Percentiles rank a stretch among this genome's conserved stretches.
phyloP scores from a whole-genome alignment of 441 rosid genomes.

The Flueggea neowawraea region DNA sequence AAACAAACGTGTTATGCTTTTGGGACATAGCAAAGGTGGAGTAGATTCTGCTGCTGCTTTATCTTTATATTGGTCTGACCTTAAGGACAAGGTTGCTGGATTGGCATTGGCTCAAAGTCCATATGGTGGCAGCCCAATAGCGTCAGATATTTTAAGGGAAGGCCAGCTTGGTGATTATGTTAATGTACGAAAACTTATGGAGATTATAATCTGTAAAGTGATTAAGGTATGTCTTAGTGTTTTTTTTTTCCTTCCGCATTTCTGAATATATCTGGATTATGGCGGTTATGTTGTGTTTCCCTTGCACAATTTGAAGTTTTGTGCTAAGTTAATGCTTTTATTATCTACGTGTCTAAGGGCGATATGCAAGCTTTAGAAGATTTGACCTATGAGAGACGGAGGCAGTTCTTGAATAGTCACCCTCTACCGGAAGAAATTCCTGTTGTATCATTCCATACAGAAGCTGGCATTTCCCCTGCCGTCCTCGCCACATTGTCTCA shows the following conservation, averaged over 20 bases:
- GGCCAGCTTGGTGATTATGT: slow-evolving; percentile 98
- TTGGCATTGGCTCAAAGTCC: slow-evolving; percentile 92
- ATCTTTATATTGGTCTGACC: slow-evolving; percentile 88
- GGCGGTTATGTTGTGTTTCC: neutral
- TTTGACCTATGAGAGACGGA: slow-evolving; percentile 85
- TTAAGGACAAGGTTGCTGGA: slow-evolving; percentile 93
- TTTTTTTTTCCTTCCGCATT: neutral
- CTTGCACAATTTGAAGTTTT: neutral
- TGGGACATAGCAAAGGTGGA: slow-evolving; percentile 99
- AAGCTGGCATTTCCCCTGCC: slow-evolving; percentile 80
- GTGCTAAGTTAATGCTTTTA: neutral
- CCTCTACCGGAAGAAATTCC: slow-evolving; percentile 77
- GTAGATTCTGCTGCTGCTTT: slow-evolving; percentile 94
- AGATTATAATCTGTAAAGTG: slow-evolving; percentile 86
- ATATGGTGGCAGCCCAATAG: slow-evolving; percentile 93
- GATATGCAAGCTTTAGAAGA: slow-evolving; percentile 94
- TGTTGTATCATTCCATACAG: slow-evolving; percentile 83
- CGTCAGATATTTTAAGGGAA: slow-evolving; percentile 87
- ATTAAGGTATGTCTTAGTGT: slow-evolving; percentile 57
- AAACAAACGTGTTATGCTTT: slow-evolving; percentile 78
- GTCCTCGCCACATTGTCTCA: slow-evolving; percentile 81
- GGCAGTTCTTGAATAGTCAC: slow-evolving; percentile 68
- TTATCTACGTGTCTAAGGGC: slow-evolving; percentile 45
- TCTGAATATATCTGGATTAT: too few relatives aligned
- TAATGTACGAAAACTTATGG: slow-evolving; percentile 76